A percentile compares a stretch with the other conserved stretches of the same genome.
Evolutionary conservation across 192 early-diverging fungal species (phyloP).

Genomic region (Diversispora eburnea): DNA sequence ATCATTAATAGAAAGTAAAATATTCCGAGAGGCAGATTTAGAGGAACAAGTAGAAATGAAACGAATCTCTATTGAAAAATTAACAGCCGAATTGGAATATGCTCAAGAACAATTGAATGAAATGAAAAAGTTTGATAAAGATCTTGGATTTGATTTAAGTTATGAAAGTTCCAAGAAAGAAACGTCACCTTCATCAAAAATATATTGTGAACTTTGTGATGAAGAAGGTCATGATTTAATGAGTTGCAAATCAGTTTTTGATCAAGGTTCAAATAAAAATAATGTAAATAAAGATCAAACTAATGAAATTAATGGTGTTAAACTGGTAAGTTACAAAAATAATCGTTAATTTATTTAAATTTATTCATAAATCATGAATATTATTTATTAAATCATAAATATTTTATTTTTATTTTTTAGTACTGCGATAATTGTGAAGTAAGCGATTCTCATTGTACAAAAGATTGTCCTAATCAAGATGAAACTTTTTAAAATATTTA

Average conservation of each 20-base stretch:
- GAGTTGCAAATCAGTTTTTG: conserved; percentile 53
- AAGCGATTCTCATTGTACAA: conserved; percentile 64
- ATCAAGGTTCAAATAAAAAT: conserved; percentile 15
- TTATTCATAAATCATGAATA: not conserved
- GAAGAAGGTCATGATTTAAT: conserved; percentile 58
- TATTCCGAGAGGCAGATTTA: conserved; percentile 68
- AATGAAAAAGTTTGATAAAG: conserved; percentile 27
- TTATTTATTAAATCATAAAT: conserved; percentile 1
- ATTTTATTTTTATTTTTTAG: conserved; percentile 27
- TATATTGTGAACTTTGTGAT: conserved; percentile 72
- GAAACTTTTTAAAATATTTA: conserved; percentile 54
- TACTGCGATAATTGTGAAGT: conserved; percentile 80
- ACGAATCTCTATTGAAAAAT: conserved; percentile 39
- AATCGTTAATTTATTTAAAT: conserved; percentile 43
- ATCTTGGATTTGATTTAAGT: not conserved
- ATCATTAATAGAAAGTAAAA: conserved; percentile 67
- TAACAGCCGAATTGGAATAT: conserved; percentile 47
- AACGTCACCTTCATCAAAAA: not conserved
- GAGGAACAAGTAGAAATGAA: conserved; percentile 55
- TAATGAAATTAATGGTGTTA: not conserved
- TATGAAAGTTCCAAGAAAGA: not conserved
- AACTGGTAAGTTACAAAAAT: conserved; percentile 28
- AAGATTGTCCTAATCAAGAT: conserved; percentile 68
- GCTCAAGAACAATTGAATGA: conserved; percentile 51
- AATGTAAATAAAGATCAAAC: not conserved